A percentile compares a stretch with the other conserved stretches of the same genome.
Conservation (phyloP, 768 basidiomycete species). For the Xanthoconium stramineum region DNA sequence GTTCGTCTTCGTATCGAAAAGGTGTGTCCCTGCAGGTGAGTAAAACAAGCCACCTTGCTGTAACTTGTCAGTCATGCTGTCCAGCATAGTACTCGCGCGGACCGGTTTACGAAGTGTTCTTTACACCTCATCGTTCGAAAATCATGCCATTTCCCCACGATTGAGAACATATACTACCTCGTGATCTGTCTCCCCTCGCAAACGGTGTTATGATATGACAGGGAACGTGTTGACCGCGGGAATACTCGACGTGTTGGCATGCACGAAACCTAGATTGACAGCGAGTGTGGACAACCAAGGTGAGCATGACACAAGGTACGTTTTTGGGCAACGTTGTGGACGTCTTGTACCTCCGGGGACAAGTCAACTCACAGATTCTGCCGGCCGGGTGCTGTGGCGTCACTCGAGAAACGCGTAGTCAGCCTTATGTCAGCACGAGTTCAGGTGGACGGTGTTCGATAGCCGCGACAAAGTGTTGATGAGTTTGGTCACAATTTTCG, state of each 20-base stretch:
- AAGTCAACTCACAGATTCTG: not conserved
- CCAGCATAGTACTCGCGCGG: not conserved
- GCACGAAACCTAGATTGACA: not conserved
- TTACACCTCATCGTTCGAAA: not conserved
- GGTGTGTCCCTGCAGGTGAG: not conserved
- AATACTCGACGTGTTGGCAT: not conserved
- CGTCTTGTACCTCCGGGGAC: not conserved
- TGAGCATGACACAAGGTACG: not conserved
- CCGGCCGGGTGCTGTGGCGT: not conserved
- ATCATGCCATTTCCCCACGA: not conserved
- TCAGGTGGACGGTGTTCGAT: too few relatives aligned
- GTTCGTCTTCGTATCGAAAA: not conserved
- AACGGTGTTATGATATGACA: not conserved
- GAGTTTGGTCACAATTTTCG: too few relatives aligned
- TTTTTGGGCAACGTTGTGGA: not conserved
- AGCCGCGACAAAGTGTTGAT: too few relatives aligned
- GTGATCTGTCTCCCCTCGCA: not conserved
- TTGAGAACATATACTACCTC: not conserved
- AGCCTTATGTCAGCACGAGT: too few relatives aligned
- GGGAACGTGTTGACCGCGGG: not conserved
- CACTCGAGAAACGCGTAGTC: not conserved
- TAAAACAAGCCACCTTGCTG: not conserved
- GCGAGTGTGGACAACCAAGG: not conserved
- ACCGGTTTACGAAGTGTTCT: not conserved
- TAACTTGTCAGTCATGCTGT: not conserved